Base-by-base conservation (phyloP, 2,329 filamentous ascomycete genomes). In the Diaporthe citriasiana region DNA sequence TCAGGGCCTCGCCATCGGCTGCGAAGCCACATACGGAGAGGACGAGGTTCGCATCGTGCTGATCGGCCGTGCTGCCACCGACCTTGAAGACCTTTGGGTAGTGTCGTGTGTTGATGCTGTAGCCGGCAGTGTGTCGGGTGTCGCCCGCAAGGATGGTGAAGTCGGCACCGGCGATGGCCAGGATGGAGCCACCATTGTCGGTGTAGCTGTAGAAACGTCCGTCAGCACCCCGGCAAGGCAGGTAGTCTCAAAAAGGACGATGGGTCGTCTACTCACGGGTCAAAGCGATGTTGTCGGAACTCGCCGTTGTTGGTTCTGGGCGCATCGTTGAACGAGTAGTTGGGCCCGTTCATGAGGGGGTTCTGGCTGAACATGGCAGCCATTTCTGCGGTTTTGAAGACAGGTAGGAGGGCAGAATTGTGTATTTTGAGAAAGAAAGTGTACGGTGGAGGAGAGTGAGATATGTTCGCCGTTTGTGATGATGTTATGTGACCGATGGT, bases 81-180 rank as follows among this genome's bases (percentile, higher is more conserved):
- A 99, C 97, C 85, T 94, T 95, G 91, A 98, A 99, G 76, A 99
- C 93, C 86, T 99, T 99, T 73, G 97, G 97, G 74, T 93, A 91
- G 88, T 94, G 96, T 80, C 97, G 94, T 74, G 95, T 95, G 91
- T 99, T 98, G 92, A 99, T 99, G 89, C 93, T 98, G 91, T 98
- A 99, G 82, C 97, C 97, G 77, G 94, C 93, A 72, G 95, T 98
- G 81, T 95, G 94, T 83, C 97, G 94, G 79, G 97, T 99, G 87
- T 99, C 97, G 85, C 97, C 97, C 57, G 97, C 97, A 83, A 99
- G 92, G 86, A 99, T 97, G 82, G 95, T 92, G 88, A 98, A 99
- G 87, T 97, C 94, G 82, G 92, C 92, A 79, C 97, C 97, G 51
- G 95, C 93, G 84, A 99, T 98, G 81, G 95, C 97, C 73, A 99